Base-by-base conservation (phyloP, 345 rosid species). In the Brassica cretica region DNA sequence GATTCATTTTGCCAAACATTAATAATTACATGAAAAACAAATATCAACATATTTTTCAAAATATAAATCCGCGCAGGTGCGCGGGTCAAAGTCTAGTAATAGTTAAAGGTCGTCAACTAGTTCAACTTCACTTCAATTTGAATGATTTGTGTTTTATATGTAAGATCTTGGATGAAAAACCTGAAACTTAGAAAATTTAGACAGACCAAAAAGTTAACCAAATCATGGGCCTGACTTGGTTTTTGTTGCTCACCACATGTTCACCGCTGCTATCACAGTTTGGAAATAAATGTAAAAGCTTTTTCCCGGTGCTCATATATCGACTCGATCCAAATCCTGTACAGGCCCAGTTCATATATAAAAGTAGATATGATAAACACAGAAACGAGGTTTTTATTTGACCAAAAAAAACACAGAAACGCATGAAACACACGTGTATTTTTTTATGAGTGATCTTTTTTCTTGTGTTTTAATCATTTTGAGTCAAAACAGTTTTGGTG, bases 341-440 rank as follows among this genome's bases (percentile, higher is more conserved):
- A n/a, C 30, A 16, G 69, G 51, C 63, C 63, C 63, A 63, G 32
- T 63, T 16, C 6, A 16, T 18, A 5, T 1, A 46, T 68, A 29
- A 21, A 21, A 60, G n/a, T 1, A 51, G 19, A 32, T 21, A 21
- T 4, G 11, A 8, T 49, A 64, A 16, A 4, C 7, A 55, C 60
- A 62, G 6, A 37, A 59, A 37, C 68, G 6, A 21, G 24, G 24
- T 21, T 21, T 21, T 21, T 21, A 21, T 21, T 21, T 21, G 24
- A 21, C 24, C 24, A 21, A 21, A 21, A 21, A 21, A 64, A 15
- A 4, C 7, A 55, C 60, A 62, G 6, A 37, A 59, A 37, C 68
- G 6, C 39, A 60, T 60, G 29, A 64, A 73, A 49, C 63, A 73
- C 70, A 64, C 24, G 53, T 73, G 6, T 27, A 27, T 27, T 27